Percentiles rank a stretch among this genome's conserved stretches.
phyloP scores from a whole-genome alignment of 31 red algal species.

The Porphyra umbilicalis region DNA sequence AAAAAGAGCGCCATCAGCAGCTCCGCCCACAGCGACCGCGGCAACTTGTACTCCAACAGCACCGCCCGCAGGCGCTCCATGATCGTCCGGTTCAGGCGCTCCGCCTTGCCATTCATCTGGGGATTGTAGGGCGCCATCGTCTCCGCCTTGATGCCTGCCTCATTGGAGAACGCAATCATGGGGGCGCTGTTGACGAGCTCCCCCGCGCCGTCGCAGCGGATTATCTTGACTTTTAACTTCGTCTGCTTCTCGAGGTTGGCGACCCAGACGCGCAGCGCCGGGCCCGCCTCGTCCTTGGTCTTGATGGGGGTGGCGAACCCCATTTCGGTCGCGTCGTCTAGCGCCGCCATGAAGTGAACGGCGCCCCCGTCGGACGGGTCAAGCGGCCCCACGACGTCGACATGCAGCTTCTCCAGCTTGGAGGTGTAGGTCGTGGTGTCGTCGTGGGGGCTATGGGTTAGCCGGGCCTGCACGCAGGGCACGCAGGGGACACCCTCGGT shows the following conservation, averaged over 20 bases:
- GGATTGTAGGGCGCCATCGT: constrained; percentile 16
- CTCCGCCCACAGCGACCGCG: constrained; percentile 13
- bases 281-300: neutral
- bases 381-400: neutral
- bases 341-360: neutral
- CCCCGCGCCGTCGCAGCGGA: neutral
- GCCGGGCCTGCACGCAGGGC: neutral
- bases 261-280: neutral
- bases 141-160: constrained; percentile 13
- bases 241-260: neutral
- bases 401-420: neutral
- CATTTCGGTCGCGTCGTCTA: neutral
- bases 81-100: constrained; percentile 38
- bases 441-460: neutral
- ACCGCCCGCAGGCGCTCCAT: constrained; percentile 16
- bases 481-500: neutral
- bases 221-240: neutral
- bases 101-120: constrained; percentile 26
- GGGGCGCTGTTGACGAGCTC: neutral
- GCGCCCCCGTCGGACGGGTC: neutral
- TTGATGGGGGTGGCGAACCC: neutral
- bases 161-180: constrained; percentile 16
- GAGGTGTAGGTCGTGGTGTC: neutral
- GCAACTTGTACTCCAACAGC: neutral
- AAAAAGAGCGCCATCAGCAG: neutral